Conservation (phyloP, 352 stramenopile genomes). For the Pythium insidiosum region DNA sequence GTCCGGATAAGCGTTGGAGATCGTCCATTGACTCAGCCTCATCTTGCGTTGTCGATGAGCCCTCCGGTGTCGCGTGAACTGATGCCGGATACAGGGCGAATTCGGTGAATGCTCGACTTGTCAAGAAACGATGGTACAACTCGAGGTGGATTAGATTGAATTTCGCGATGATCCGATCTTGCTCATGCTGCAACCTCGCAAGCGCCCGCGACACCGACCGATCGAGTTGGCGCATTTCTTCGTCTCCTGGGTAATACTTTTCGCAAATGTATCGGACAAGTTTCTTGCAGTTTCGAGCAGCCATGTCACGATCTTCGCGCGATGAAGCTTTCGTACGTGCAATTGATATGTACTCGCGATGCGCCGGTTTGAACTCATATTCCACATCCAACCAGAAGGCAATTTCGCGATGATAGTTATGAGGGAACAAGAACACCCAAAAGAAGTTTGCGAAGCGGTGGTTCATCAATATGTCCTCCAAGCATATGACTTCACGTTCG, state of each 20-base stretch:
- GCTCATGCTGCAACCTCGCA: conserved; percentile 57
- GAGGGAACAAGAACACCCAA: conserved; percentile 83
- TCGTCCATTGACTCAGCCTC: conserved; percentile 69
- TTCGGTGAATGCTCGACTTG: conserved; percentile 74
- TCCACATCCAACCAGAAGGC: conserved; percentile 81
- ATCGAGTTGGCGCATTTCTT: conserved; percentile 64
- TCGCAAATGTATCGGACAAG: conserved; percentile 80
- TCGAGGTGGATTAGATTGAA: conserved; percentile 83
- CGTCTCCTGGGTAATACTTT: conserved; percentile 75
- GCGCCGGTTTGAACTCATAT: conserved; percentile 83
- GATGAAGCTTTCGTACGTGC: conserved; percentile 49
- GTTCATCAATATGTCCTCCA: conserved; percentile 86
- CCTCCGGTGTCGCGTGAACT: too few relatives aligned
- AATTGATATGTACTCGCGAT: conserved; percentile 55
- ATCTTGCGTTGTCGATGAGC: too few relatives aligned
- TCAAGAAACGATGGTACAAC: conserved; percentile 80
- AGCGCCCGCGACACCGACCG: conserved; percentile 61
- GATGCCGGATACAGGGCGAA: conserved; percentile 74
- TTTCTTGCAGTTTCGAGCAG: conserved; percentile 50
- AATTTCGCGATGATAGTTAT: conserved; percentile 85
- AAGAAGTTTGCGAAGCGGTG: conserved; percentile 85
- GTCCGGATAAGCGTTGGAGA: conserved; percentile 48
- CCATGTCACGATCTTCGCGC: too few relatives aligned
- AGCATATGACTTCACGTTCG: conserved; percentile 67
- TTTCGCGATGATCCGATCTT: conserved; percentile 78